Base-by-base conservation (phyloP, 306 rosid genomes). In the Quercus suber region DNA sequence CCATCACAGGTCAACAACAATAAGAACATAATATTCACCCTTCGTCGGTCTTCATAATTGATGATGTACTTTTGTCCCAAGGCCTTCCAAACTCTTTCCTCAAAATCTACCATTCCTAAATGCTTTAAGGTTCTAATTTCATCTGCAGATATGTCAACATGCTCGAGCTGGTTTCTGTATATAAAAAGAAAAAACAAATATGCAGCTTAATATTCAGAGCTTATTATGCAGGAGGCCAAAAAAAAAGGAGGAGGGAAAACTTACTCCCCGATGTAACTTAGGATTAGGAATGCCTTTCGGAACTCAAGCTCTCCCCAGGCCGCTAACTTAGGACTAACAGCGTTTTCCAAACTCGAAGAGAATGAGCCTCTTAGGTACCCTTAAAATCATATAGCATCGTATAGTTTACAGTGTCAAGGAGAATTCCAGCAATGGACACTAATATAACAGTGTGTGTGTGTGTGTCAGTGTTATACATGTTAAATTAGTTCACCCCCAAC, bases 281-380 rank as follows among this genome's bases (percentile, higher is more conserved):
- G 55, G 2, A 94, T 56, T 33, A 94, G 76, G 76, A 94, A 94
- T 11, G 92, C 90, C 65, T 81, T 92, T 27, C 92, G 78, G 74
- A 92, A 94, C 43, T 94, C 96, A 5, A 94, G 82, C 53, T 92
- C 97, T 21, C 94, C 97, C 63, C 92, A 77, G 41, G 96, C 97
- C 49, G 55, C 79, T 64, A 84, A 71, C 19, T 55, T 73, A 2
- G 72, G 73, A 57, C 75, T 79, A 70, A 21, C 2, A 35, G 55
- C 73, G 63, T 71, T 52, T 4, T 49, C 83, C 25, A 65, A 23
- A 72, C 17, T 60, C 52, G 56, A 45, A 27, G 79, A 43, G 51
- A 35, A 21, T 23, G 79, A 43, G 52, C 23, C 61, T 41, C 45
- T 23, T 1, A 60, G 77, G 23, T 78, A 31, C 28, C 73, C 73